Percentiles rank a stretch among this genome's conserved stretches.
These are phyloP conservation scores for Jaltomata sinuosa DNA, from an alignment of 257 asterid genomes.

Conservation along the genomic window DNA sequence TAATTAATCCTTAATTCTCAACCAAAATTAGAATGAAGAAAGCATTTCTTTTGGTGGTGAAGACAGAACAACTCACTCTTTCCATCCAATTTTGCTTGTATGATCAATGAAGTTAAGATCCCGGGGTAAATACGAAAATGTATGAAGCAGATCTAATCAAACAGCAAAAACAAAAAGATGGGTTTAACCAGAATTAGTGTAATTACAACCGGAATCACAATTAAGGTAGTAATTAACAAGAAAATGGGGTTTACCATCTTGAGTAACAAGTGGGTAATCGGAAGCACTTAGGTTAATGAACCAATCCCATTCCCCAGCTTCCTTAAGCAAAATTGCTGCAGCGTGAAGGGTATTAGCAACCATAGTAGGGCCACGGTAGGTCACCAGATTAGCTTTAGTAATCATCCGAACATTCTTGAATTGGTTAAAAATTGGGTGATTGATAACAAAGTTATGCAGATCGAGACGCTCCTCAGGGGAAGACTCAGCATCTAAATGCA, in stretches of 20 bases:
- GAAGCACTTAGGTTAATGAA: slow-evolving; percentile 90
- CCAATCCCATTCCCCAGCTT: slow-evolving; percentile 98
- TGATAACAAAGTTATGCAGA: slow-evolving; percentile 42
- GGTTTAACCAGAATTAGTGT: too few relatives aligned
- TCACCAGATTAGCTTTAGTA: slow-evolving; percentile 79
- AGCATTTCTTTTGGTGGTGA: background rate
- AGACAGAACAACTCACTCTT: slow-evolving; percentile 54
- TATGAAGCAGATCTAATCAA: slow-evolving; percentile 77
- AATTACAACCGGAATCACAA: too few relatives aligned
- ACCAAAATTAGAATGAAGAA: background rate
- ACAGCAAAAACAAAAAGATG: background rate
- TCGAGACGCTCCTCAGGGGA: slow-evolving; percentile 69
- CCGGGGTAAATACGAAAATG: slow-evolving; percentile 77
- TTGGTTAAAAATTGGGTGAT: slow-evolving; percentile 26
- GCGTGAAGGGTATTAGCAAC: slow-evolving; percentile 93
- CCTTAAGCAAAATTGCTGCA: slow-evolving; percentile 77
- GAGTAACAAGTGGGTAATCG: slow-evolving; percentile 88
- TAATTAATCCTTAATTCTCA: background rate
- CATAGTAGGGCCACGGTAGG: slow-evolving; percentile 97
- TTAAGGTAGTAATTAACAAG: too few relatives aligned
- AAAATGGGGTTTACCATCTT: slow-evolving; percentile 46
- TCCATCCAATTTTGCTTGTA: slow-evolving; percentile 94
- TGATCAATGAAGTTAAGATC: slow-evolving; percentile 96
- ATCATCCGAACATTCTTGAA: slow-evolving; percentile 82
- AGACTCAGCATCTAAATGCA: slow-evolving; percentile 87